Percentiles rank a stretch among this genome's conserved stretches.
Evolutionary conservation across 352 stramenopile genomes (phyloP).

Genomic region (Aphanomyces stellatus): DNA sequence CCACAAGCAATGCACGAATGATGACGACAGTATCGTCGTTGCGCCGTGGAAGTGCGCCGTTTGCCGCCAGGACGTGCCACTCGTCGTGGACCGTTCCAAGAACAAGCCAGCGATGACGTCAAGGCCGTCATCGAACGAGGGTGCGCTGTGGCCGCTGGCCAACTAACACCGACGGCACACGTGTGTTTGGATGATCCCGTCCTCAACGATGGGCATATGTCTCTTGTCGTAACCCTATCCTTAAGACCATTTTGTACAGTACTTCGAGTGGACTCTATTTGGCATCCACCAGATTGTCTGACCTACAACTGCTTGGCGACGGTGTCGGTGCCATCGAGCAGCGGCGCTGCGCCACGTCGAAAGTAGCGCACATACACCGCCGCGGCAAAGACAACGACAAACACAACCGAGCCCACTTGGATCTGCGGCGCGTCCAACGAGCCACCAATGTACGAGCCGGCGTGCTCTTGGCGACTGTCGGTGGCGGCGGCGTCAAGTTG

Average conservation of each 20-base stretch:
- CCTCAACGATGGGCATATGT: too few species aligned
- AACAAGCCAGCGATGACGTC: too few species aligned
- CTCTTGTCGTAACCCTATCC: too few species aligned
- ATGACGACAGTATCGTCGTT: neutral
- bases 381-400: neutral
- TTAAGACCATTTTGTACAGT: neutral
- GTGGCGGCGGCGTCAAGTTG: neutral
- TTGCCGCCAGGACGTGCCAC: neutral
- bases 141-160: neutral
- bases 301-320: neutral
- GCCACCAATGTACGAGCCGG: neutral
- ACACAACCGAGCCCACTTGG: neutral
- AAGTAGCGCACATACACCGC: neutral
- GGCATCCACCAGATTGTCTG: too few species aligned
- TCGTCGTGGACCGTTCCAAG: neutral
- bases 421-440: neutral
- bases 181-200: too few species aligned
- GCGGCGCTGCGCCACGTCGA: neutral
- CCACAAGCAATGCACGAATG: neutral
- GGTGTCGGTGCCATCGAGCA: neutral
- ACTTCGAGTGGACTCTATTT: neutral
- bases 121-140: too few species aligned
- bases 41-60: neutral
- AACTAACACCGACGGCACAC: too few species aligned
- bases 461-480: neutral